phyloP scores from a whole-genome alignment of 2,329 filamentous ascomycete genomes.

The Fusarium ambrosium region DNA sequence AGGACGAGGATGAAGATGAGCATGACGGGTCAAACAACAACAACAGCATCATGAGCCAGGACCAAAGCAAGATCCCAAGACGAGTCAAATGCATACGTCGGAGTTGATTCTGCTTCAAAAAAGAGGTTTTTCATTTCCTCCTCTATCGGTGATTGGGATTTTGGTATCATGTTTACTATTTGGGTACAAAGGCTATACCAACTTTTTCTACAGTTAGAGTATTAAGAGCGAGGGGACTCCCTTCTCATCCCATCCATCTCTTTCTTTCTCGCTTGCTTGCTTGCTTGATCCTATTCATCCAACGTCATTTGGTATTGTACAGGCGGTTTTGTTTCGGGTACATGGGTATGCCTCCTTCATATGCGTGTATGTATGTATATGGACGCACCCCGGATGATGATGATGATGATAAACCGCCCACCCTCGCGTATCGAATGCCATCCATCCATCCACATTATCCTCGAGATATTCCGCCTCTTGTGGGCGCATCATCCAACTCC shows the following conservation, averaged over 20 bases:
- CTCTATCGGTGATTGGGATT: background rate
- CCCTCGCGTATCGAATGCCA: slow-evolving; percentile 11
- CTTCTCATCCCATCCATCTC: slow-evolving; percentile 21
- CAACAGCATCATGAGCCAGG: background rate
- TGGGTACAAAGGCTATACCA: slow-evolving; percentile 17
- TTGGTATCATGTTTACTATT: slow-evolving; percentile 32
- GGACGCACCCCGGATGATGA: slow-evolving; percentile 8
- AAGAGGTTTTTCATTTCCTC: background rate
- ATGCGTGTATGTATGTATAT: slow-evolving; percentile 6
- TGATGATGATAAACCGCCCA: slow-evolving; percentile 2
- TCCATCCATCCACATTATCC: slow-evolving; percentile 29
- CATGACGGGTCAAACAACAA: slow-evolving; percentile 12
- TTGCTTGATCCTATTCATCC: slow-evolving; percentile 23
- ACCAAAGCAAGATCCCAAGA: slow-evolving; percentile 1
- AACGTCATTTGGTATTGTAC: slow-evolving; percentile 24
- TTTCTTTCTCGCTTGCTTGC: background rate
- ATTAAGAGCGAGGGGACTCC: slow-evolving; percentile 29
- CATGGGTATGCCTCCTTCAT: slow-evolving; percentile 22
- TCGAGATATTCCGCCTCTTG: slow-evolving; percentile 16
- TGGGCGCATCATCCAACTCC: slow-evolving; percentile 34
- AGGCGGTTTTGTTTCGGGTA: slow-evolving; percentile 17
- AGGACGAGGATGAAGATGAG: background rate
- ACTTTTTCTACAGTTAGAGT: slow-evolving; percentile 20
- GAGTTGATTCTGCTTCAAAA: background rate
- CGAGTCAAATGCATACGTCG: background rate